phyloP scores from a whole-genome alignment of 2,329 filamentous ascomycete species.

The Colletotrichum horii region DNA sequence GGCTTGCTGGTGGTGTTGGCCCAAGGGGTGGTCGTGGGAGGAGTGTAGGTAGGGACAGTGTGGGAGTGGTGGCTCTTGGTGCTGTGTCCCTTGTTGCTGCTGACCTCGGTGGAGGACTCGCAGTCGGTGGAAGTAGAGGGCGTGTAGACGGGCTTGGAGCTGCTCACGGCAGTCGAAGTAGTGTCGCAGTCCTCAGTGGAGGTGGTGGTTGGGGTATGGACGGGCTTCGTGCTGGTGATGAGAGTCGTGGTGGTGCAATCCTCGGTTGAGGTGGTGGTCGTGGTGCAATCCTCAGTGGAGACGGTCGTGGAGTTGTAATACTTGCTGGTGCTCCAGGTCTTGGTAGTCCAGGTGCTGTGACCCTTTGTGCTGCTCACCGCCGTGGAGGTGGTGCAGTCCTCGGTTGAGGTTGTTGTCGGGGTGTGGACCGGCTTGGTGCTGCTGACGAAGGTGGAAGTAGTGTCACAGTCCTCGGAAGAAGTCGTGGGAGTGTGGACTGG shows the following conservation, averaged over 20 bases:
- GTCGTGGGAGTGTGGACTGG: not conserved
- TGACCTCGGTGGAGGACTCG: not conserved
- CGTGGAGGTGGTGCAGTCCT: not conserved
- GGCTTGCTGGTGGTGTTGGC: not conserved
- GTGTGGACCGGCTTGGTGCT: not conserved
- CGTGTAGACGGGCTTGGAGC: not conserved
- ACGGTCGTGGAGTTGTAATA: not conserved
- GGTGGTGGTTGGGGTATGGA: not conserved
- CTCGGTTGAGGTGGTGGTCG: not conserved
- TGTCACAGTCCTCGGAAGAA: not conserved
- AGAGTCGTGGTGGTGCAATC: not conserved
- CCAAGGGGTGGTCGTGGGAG: not conserved
- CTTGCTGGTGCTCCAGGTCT: not conserved
- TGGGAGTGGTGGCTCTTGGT: not conserved
- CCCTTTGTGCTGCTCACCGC: not conserved
- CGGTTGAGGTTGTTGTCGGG: not conserved
- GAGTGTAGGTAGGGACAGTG: slow-evolving; percentile 6
- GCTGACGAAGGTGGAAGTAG: not conserved
- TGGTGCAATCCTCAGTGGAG: not conserved
- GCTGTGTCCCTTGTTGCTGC: not conserved
- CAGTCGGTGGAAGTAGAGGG: not conserved
- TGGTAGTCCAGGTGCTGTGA: not conserved
- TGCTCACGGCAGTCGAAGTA: not conserved
- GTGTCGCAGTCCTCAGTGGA: not conserved
- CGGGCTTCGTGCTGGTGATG: not conserved